Evolutionary conservation across 2,329 filamentous ascomycete species (phyloP), one percentile per base, ranked within the genome.

Genomic region (Trichoderma aggressivum): DNA sequence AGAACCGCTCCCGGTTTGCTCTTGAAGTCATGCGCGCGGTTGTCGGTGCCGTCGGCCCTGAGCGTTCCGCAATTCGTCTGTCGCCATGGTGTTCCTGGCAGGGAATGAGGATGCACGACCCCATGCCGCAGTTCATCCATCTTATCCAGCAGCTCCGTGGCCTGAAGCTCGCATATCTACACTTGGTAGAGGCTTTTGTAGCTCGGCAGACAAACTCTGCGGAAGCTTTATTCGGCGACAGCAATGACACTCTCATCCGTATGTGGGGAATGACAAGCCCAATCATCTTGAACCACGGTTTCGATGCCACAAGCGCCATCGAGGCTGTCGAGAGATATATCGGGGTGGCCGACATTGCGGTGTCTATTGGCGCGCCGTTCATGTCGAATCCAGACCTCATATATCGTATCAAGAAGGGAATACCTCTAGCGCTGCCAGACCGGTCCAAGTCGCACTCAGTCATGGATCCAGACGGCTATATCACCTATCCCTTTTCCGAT

Each of bases 41-140:
- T 65, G 30, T 55, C 8, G 61, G 34, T 18, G 43, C 43, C 43
- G n/a, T 64, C 7, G 61, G 61, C 28, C 11, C 61, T 32, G 28
- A 64, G 7, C 61, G 61, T 34, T 64, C 39, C 14, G 61, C 61
- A 32, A 63, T 50, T 32, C 61, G 61, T 50, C 5, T 47, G 6
- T 50, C 61, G 11, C 61, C 61, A n/a, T 63, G 61, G 61, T 63
- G 61, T 30, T 32, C 61, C 24, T 63, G 61, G 62, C 62, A 55
- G 5, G 39, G 30, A 5, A 65, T 65, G 62, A 34, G 28, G 3
- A 65, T 65, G 47, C 30, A 34, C 14, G 47, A 65, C n/a, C 30
- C 62, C 3, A 55, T 65, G 30, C 21, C 62, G 32, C 62, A 65
- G 11, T 55, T 55, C 6, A 55, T 65, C 14, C 24, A 36, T 55